phyloP scores from a whole-genome alignment of 2,329 filamentous ascomycete genomes.

The Beauveria varroae region DNA sequence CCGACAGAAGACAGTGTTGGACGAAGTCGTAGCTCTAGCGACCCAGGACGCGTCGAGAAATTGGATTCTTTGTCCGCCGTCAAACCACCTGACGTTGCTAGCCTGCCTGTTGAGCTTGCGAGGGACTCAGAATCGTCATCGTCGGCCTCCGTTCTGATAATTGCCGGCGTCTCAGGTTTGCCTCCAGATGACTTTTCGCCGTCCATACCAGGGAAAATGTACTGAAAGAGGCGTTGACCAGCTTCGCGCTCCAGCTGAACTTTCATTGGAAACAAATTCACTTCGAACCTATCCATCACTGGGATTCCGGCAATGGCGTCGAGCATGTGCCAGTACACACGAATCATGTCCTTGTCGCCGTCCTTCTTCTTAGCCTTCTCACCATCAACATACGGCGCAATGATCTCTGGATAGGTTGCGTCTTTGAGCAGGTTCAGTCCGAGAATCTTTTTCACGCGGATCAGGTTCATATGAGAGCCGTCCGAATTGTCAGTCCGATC shows the following conservation, averaged over 20 bases:
- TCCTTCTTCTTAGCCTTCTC: constrained; percentile 38
- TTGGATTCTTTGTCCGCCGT: constrained; percentile 37
- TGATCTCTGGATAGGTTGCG: constrained; percentile 92
- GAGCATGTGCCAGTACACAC: constrained; percentile 96
- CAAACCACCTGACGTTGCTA: constrained; percentile 22
- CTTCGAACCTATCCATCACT: constrained; percentile 94
- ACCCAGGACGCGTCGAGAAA: constrained; percentile 59
- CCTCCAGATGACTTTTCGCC: constrained; percentile 38
- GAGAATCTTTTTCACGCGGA: constrained; percentile 80
- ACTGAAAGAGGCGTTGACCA: constrained; percentile 89
- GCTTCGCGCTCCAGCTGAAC: constrained; percentile 90
- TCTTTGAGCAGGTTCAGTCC: constrained; percentile 86
- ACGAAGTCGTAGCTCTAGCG: constrained; percentile 72
- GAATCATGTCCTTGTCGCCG: constrained; percentile 67
- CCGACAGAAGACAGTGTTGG: constrained; percentile 65
- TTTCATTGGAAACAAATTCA: constrained; percentile 86
- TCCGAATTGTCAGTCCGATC: constrained; percentile 96
- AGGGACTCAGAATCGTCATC: constrained; percentile 38
- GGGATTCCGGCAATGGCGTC: constrained; percentile 97
- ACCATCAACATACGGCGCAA: constrained; percentile 76
- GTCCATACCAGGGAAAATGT: constrained; percentile 85
- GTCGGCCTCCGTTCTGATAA: constrained; percentile 38
- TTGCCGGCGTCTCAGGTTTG: constrained; percentile 55
- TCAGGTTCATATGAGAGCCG: constrained; percentile 87
- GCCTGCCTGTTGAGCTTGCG: constrained; percentile 30